Base-by-base conservation (phyloP, 179 eudicot species). In the Silene coronaria region DNA sequence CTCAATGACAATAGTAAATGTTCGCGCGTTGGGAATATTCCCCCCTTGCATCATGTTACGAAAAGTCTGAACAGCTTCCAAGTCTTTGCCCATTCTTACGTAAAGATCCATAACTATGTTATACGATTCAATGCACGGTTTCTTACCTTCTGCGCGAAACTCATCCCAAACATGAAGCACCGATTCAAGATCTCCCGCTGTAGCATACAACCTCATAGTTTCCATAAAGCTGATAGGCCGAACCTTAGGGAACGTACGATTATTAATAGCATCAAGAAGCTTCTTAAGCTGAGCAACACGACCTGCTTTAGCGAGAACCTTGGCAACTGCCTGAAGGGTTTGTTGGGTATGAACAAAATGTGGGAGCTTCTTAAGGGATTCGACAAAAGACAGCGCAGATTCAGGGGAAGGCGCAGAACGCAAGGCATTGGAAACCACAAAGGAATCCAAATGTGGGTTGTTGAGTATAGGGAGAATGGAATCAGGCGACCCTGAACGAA, bases 331-430 rank as follows among this genome's bases (percentile, higher is more conserved):
- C 61, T 82, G 70, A 46, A 94, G 94, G 46, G 96, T 88, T 48
- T 87, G 79, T 67, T 89, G 90, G 72, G 86, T 86, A 77, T 94
- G 98, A 36, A 79, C 78, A 80, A 91, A 94, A 67, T 85, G 79
- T 63, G 87, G 91, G 53, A 88, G 58, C 32, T 72, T 80, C 77
- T 89, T 86, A 53, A 94, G 89, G 34, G 79, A 71, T 73, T 92
- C 89, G 42, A 82, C 75, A 57, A 94, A 83, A 21, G 85, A 86
- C 53, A 92, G 81, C 1, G 97, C 97, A 75, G 92, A 87, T 16
- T 84, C 86, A 11, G 88, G 88, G 21, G 92, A 90, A 63, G 98
- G 97, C 69, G 98, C 94, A 21, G 97, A 89, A 16, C 85, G 80
- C 3, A 92, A 75, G 11, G 90, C 97, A 84, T 90, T 89, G 61